Conservation (phyloP, 2,329 filamentous ascomycete species). For the Bisporella sp. region DNA sequence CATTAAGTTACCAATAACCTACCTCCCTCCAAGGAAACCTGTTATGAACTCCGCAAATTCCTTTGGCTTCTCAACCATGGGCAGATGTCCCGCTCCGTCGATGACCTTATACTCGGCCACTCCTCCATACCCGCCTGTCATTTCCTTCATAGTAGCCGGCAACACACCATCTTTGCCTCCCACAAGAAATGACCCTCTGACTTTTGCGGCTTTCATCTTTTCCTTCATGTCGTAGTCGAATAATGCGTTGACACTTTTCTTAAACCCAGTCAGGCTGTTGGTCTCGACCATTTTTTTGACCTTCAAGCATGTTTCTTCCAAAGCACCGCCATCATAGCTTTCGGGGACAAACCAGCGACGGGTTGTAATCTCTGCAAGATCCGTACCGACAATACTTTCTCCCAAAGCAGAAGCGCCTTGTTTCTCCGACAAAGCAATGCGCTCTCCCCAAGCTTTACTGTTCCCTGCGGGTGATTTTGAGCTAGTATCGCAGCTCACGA, state of each 20-base stretch:
- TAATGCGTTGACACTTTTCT: conserved; percentile 59
- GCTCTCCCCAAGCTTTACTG: conserved; percentile 71
- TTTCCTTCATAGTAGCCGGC: conserved; percentile 73
- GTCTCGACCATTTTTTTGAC: conserved; percentile 62
- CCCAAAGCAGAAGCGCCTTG: conserved; percentile 37
- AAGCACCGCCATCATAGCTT: conserved; percentile 45
- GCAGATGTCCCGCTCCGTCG: conserved; percentile 68
- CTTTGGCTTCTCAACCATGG: conserved; percentile 71
- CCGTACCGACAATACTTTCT: conserved; percentile 51
- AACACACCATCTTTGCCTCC: conserved; percentile 69
- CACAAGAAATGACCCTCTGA: conserved; percentile 62
- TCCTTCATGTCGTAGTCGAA: conserved; percentile 63
- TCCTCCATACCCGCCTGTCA: conserved; percentile 51
- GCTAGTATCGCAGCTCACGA: conserved; percentile 77
- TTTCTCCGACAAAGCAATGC: conserved; percentile 61
- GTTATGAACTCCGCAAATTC: conserved; percentile 60
- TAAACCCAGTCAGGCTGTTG: conserved; percentile 66
- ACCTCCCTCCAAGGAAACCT: conserved; percentile 39
- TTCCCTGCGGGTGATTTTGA: conserved; percentile 65
- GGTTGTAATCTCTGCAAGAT: conserved; percentile 65
- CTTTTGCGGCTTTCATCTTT: conserved; percentile 44
- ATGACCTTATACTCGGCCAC: conserved; percentile 58
- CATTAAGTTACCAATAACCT: no score
- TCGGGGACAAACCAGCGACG: conserved; percentile 64
- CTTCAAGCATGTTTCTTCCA: conserved; percentile 42